phyloP scores from a whole-genome alignment of 345 rosid species.

The Raphanus raphanistrum region DNA sequence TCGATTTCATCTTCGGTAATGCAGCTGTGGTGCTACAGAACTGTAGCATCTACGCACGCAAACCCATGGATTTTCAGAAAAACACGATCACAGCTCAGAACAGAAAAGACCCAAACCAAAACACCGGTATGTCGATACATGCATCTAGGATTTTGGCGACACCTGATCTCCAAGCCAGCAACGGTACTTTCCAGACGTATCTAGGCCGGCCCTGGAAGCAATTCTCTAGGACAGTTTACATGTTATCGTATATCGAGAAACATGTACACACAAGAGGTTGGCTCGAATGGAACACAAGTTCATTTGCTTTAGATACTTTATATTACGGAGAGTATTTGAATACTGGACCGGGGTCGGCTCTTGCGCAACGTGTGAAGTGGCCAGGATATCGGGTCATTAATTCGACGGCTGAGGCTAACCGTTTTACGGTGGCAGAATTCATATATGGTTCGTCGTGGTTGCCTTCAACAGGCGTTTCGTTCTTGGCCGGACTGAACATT shows the following conservation, averaged over 20 bases:
- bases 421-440: constrained; percentile 80
- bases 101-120: constrained; percentile 92
- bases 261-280: constrained; percentile 87
- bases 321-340: constrained; percentile 95
- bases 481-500: constrained; percentile 70
- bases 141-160: constrained; percentile 65
- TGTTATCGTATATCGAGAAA: constrained; percentile 69
- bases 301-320: constrained; percentile 77
- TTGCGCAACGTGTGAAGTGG: constrained; percentile 76
- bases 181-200: constrained; percentile 58
- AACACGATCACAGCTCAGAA: constrained; percentile 98
- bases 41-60: constrained; percentile 78
- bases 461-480: constrained; percentile 97
- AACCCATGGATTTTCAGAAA: constrained; percentile 75
- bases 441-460: constrained; percentile 93
- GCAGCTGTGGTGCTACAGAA: constrained; percentile 93
- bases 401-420: constrained; percentile 62
- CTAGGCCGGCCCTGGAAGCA: constrained; percentile 96
- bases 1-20: constrained; percentile 90
- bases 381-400: constrained; percentile 77
- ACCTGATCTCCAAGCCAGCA: constrained; percentile 50
- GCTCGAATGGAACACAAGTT: constrained; percentile 79
- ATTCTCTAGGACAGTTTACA: constrained; percentile 69
- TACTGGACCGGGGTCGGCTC: constrained; percentile 73
- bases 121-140: constrained; percentile 93